phyloP scores from a whole-genome alignment of 148 eudicot genomes.

The Polygonum maritimum region DNA sequence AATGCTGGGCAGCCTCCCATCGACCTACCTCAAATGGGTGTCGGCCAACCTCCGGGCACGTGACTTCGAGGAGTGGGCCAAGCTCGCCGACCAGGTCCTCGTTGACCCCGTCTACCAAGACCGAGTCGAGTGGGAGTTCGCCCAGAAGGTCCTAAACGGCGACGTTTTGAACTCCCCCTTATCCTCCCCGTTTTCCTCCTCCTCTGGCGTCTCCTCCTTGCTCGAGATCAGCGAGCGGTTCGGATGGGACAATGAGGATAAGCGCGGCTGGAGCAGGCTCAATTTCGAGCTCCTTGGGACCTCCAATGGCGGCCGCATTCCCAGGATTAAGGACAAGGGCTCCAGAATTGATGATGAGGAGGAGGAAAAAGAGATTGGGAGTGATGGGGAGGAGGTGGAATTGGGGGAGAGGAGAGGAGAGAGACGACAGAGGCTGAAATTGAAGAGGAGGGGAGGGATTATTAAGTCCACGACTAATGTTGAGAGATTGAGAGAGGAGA shows the following conservation, averaged over 20 bases:
- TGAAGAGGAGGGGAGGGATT: constrained; percentile 23
- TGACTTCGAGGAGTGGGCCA: constrained; percentile 56
- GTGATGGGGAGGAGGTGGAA: neutral
- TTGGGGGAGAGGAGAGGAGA: constrained; percentile 25
- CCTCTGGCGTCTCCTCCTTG: constrained; percentile 12
- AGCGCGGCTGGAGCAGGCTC: constrained; percentile 51
- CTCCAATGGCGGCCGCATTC: constrained; percentile 58
- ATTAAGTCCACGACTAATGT: neutral
- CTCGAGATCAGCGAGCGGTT: constrained; percentile 54
- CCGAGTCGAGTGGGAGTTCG: constrained; percentile 81
- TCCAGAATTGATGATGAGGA: neutral
- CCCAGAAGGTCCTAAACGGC: constrained; percentile 43
- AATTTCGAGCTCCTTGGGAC: constrained; percentile 66
- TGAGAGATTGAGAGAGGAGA: neutral
- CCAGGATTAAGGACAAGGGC: constrained; percentile 24
- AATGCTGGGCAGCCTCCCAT: constrained; percentile 67
- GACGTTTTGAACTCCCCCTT: constrained; percentile 9
- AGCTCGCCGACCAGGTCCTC: constrained; percentile 59
- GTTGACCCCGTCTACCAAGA: constrained; percentile 67
- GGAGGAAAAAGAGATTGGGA: neutral
- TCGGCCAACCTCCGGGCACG: constrained; percentile 47
- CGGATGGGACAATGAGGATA: constrained; percentile 83
- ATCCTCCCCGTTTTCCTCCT: neutral
- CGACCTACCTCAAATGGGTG: constrained; percentile 69
- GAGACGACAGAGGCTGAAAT: constrained; percentile 47